These are phyloP conservation scores for Ophiostoma australiae DNA, from an alignment of 2,329 filamentous ascomycete species.

Conservation along the genomic window DNA sequence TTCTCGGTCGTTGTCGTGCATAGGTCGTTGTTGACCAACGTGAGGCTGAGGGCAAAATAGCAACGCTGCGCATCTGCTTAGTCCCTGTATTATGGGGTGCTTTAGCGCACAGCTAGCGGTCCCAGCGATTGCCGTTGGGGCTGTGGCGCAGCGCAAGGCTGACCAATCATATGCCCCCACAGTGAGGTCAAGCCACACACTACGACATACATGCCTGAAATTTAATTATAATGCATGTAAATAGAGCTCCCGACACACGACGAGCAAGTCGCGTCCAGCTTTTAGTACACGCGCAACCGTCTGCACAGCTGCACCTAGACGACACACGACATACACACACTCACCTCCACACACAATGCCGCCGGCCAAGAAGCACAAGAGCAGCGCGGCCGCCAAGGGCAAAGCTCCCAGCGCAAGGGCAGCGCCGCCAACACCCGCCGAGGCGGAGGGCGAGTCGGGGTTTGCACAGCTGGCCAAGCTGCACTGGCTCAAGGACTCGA, in stretches of 20 bases:
- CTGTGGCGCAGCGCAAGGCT: conserved; percentile 24
- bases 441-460: conserved; percentile 63
- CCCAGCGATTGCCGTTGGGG: background rate
- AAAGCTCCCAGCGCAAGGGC: conserved; percentile 30
- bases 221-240: conserved; percentile 3
- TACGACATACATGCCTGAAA: conserved; percentile 3
- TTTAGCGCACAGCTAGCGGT: conserved; percentile 11
- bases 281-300: background rate
- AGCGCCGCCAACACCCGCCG: conserved; percentile 45
- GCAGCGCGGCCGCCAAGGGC: conserved; percentile 39
- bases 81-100: conserved; percentile 10
- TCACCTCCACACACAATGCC: conserved; percentile 42
- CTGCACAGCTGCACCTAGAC: background rate
- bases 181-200: conserved; percentile 17
- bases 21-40: background rate
- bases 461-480: conserved; percentile 75
- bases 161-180: conserved; percentile 21
- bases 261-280: conserved; percentile 12
- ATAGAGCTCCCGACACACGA: background rate
- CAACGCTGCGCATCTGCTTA: background rate
- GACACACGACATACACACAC: background rate
- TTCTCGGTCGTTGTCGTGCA: background rate
- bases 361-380: conserved; percentile 55
- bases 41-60: conserved; percentile 6
- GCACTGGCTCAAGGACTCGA: conserved; percentile 71